A percentile compares a stretch with the other conserved stretches of the same genome.
Conservation (phyloP, 129 eudicot genomes). For the Flaveria sonorensis region DNA sequence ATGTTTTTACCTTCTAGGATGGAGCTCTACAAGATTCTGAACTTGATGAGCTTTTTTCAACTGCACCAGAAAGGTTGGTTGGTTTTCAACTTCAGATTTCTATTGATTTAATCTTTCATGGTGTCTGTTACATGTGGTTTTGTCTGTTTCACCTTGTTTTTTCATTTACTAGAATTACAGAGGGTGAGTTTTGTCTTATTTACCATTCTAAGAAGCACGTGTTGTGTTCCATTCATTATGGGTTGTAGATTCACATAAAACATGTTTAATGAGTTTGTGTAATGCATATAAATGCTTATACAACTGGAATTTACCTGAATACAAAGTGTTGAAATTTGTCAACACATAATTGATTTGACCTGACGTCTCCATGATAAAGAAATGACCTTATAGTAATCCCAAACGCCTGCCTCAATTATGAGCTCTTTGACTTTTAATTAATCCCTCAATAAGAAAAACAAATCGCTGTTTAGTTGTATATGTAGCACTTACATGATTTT, state of each 20-base stretch:
- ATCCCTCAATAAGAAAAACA: not conserved
- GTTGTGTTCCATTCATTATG: slow-evolving; percentile 2
- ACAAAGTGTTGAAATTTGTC: not conserved
- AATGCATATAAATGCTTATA: slow-evolving; percentile 14
- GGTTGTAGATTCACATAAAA: slow-evolving; percentile 7
- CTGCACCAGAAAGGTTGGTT: slow-evolving; percentile 92
- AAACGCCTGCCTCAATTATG: not conserved
- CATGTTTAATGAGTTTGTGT: slow-evolving; percentile 16
- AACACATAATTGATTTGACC: not conserved
- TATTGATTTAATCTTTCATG: slow-evolving; percentile 12
- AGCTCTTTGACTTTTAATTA: slow-evolving; percentile 13
- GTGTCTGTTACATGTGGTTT: slow-evolving; percentile 18
- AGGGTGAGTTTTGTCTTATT: not conserved
- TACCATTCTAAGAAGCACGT: not conserved
- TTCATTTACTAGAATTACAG: not conserved
- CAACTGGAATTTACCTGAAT: not conserved
- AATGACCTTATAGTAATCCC: not conserved
- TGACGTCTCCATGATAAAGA: not conserved
- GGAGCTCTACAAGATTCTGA: slow-evolving; percentile 71
- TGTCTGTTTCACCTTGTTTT: not conserved
- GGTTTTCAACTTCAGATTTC: slow-evolving; percentile 21
- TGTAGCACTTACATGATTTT: not conserved
- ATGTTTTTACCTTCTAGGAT: slow-evolving; percentile 53
- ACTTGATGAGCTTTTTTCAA: slow-evolving; percentile 85
- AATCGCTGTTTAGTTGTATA: not conserved